Evolutionary conservation across 2,329 filamentous ascomycete species (phyloP).

Genomic region (Dothideomycetes sp.): DNA sequence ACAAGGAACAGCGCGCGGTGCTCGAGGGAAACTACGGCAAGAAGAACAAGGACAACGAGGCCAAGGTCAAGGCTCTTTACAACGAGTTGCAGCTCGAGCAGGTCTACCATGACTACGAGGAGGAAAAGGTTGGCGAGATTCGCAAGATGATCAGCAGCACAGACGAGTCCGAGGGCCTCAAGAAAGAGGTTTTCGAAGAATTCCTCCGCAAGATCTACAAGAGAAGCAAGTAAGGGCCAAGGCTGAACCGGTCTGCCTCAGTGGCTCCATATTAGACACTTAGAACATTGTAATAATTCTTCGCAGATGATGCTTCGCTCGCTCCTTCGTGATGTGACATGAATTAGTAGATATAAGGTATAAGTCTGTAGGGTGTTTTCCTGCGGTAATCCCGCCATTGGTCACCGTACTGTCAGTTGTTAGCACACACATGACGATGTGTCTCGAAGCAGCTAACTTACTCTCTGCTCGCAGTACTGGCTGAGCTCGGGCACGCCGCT

Average conservation of each 20-base stretch:
- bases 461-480: slow-evolving; percentile 38
- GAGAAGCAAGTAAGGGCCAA: slow-evolving; percentile 81
- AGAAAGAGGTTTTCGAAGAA: slow-evolving; percentile 78
- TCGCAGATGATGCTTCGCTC: background rate
- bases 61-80: slow-evolving; percentile 79
- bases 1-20: slow-evolving; percentile 74
- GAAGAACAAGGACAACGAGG: slow-evolving; percentile 78
- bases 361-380: slow-evolving; percentile 31
- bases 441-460: slow-evolving; percentile 20
- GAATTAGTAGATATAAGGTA: slow-evolving; percentile 28
- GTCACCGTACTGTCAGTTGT: slow-evolving; percentile 29
- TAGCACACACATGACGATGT: background rate
- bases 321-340: background rate
- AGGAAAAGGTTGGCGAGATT: slow-evolving; percentile 73
- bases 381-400: slow-evolving; percentile 31
- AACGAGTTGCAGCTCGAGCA: slow-evolving; percentile 76
- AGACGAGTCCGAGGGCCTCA: slow-evolving; percentile 80
- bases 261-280: slow-evolving; percentile 5
- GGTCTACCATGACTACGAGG: slow-evolving; percentile 81
- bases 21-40: slow-evolving; percentile 90
- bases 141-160: slow-evolving; percentile 64
- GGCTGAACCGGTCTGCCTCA: too few species aligned
- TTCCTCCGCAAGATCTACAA: slow-evolving; percentile 98
- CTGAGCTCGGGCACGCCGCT: slow-evolving; percentile 41
- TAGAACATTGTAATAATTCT: slow-evolving; percentile 10